Conservation (phyloP, 805 yeast species). For the Jamesozyma spencerorum region DNA sequence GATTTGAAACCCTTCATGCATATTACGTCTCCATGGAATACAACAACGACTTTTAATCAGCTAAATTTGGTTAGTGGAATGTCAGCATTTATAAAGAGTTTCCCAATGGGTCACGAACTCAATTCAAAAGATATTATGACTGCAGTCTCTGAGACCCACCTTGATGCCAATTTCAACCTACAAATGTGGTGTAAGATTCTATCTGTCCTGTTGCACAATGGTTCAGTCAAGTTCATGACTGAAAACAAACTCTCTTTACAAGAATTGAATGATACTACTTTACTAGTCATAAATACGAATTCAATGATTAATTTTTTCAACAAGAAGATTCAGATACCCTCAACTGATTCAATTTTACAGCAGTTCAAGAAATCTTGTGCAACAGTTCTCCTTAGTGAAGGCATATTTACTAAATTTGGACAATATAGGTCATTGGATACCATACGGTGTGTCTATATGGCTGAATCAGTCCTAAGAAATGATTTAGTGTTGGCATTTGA, state of each 20-base stretch:
- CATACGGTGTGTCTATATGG: slow-evolving; percentile 37
- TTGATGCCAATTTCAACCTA: slow-evolving; percentile 17
- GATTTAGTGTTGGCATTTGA: slow-evolving; percentile 13
- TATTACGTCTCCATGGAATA: slow-evolving; percentile 15
- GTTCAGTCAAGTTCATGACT: slow-evolving; percentile 15
- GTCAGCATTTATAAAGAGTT: slow-evolving; percentile 37
- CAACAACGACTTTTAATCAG: slow-evolving; percentile 37
- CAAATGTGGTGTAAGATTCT: slow-evolving; percentile 38
- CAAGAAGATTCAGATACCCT: background rate
- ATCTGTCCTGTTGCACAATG: slow-evolving; percentile 29
- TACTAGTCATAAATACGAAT: background rate
- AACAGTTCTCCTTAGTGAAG: slow-evolving; percentile 38
- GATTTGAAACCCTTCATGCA: slow-evolving; percentile 31
- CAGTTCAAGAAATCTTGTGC: slow-evolving; percentile 30
- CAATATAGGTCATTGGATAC: slow-evolving; percentile 11
- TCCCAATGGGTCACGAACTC: slow-evolving; percentile 33
- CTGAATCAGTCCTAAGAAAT: slow-evolving; percentile 20
- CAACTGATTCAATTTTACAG: slow-evolving; percentile 4
- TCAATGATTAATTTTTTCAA: background rate
- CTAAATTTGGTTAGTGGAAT: slow-evolving; percentile 44
- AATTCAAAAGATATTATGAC: slow-evolving; percentile 25
- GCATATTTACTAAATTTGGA: slow-evolving; percentile 37
- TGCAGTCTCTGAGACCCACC: slow-evolving; percentile 15
- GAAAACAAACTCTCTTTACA: background rate
- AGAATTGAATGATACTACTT: slow-evolving; percentile 1